Base-by-base conservation (phyloP, 768 basidiomycete genomes). In the Psilocybe tampanensis region DNA sequence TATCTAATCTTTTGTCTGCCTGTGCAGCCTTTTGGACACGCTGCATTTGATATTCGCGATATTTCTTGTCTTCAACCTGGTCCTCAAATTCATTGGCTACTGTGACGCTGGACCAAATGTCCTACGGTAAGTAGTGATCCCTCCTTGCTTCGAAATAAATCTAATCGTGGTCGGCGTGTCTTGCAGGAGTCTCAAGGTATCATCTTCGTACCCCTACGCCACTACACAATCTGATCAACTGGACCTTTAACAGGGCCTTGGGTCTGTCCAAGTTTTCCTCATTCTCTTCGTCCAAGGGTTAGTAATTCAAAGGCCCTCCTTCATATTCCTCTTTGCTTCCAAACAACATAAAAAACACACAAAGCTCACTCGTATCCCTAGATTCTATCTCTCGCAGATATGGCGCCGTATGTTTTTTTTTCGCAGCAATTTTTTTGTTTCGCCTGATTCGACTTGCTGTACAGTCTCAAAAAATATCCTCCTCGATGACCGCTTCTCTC, bases 141-240 rank as follows among this genome's bases (percentile, higher is more conserved):
- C 36, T 15, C 36, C 4, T 39, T 39, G 4, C n/a, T 13, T 39
- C n/a, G n/a, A 6, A 8, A 3, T 39, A 5, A 15, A 3, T 39
- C 29, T 9, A 29, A 29, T 15, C 36, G 6, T 13, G 3, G 15
- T 39, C 13, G 36, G 3, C 26, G 13, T 57, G 8, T 32, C n/a
- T n/a, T n/a, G n/a, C n/a, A 72, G 71, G 71, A 72, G 71, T 56
- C 62, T 72, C 3, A 70, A 72, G 67, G 71, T 71, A 57, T 19
- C 18, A 32, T 32, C 41, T 61, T 23, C n/a, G 43, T 33, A 29
- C 43, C 12, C 34, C n/a, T 44, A 15, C 44, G 23, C 18, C 21
- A 7, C 8, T 6, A 23, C 26, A 9, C 32, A 5, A 17, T 19
- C 41, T 13, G 15, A 13, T 15, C 22, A 15, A 24, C 22, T 11